A percentile compares a stretch with the other conserved stretches of the same genome.
Conservation (phyloP, 352 stramenopile genomes). For the Phytophthora sp. region DNA sequence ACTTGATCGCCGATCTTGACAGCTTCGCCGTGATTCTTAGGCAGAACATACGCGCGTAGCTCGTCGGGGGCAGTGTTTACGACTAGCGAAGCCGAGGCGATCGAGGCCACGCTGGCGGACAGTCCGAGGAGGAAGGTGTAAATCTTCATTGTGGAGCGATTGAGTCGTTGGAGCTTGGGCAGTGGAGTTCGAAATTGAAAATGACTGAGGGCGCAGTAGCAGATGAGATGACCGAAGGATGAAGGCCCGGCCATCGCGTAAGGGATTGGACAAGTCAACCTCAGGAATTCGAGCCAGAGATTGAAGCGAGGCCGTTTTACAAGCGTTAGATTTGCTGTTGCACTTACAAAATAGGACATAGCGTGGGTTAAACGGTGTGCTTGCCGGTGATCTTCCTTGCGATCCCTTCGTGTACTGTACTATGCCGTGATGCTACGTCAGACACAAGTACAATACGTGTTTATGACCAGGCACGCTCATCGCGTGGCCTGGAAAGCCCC, state of each 20-base stretch:
- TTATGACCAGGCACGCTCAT: background rate
- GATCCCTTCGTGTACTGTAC: too few relatives aligned
- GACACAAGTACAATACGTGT: background rate
- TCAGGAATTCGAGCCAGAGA: too few relatives aligned
- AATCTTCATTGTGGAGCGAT: slow-evolving; percentile 33
- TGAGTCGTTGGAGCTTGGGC: background rate
- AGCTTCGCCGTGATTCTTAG: slow-evolving; percentile 46
- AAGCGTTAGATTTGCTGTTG: too few relatives aligned
- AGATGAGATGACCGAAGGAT: background rate
- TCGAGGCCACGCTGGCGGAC: slow-evolving; percentile 12
- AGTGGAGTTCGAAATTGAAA: slow-evolving; percentile 13
- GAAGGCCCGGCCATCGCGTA: too few relatives aligned
- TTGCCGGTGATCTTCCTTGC: too few relatives aligned
- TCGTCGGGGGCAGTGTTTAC: slow-evolving; percentile 49
- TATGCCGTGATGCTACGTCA: too few relatives aligned
- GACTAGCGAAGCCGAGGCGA: slow-evolving; percentile 38
- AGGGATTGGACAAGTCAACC: too few relatives aligned
- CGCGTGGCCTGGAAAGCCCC: background rate
- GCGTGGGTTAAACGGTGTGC: too few relatives aligned
- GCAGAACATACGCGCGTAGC: slow-evolving; percentile 52
- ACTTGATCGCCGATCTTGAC: slow-evolving; percentile 50
- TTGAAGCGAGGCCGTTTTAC: too few relatives aligned
- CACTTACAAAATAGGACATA: too few relatives aligned
- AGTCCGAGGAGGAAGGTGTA: slow-evolving; percentile 19
- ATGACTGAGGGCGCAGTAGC: slow-evolving; percentile 4